These are phyloP conservation scores for Pleurozium schreberi DNA, from an alignment of 225 moss, liverwort and hornwort species.

Conservation along the genomic window DNA sequence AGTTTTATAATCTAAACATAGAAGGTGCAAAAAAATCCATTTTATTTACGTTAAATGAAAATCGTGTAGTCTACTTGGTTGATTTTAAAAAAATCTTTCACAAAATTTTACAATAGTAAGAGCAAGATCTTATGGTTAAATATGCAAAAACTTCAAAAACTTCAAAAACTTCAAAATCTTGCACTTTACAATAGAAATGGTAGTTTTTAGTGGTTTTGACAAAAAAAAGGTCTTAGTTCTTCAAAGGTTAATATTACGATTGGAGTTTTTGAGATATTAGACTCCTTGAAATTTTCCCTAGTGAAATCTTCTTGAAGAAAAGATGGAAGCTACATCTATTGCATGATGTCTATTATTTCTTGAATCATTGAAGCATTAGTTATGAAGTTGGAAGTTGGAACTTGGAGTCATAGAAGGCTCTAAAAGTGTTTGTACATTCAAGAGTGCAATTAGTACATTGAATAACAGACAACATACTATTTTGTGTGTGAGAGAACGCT, in stretches of 20 bases:
- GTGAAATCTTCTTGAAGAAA: too few species aligned
- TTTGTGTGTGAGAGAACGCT: fast-evolving
- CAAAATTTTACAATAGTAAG: background rate
- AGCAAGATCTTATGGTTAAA: background rate
- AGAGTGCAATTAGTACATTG: background rate
- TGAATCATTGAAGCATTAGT: background rate
- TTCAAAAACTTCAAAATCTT: background rate
- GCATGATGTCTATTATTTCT: fast-evolving
- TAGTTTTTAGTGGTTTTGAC: background rate
- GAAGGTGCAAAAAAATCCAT: background rate
- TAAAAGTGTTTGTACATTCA: background rate
- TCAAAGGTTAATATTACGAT: background rate
- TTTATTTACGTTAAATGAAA: background rate
- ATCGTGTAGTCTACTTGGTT: background rate
- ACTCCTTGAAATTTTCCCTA: background rate
- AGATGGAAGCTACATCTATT: background rate
- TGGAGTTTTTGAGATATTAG: background rate
- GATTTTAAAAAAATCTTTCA: background rate
- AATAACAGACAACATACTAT: background rate
- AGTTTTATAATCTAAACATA: background rate
- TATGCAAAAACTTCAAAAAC: background rate
- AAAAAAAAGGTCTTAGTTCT: background rate
- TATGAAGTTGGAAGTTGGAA: background rate
- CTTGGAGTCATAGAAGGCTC: background rate
- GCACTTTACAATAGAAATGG: background rate